Evolutionary conservation across 176 grass and related monocot genomes (phyloP).

Genomic region (Tillandsia fasciculata): DNA sequence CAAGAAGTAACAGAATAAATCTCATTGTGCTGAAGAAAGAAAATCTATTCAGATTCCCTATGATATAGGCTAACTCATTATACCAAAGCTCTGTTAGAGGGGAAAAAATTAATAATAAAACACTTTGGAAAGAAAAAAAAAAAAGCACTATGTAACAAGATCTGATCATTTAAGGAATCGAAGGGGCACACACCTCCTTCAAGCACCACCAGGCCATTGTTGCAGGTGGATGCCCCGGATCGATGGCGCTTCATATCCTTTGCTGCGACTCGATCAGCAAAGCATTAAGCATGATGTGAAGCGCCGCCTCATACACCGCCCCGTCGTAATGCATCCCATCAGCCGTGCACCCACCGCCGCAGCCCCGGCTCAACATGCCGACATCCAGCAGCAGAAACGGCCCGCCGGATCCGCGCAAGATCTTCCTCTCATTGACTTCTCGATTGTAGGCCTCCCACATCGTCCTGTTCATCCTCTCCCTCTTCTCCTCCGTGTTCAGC

Average conservation of each 20-base stretch:
- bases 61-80: not conserved
- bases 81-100: not conserved
- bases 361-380: constrained; percentile 25
- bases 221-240: not conserved
- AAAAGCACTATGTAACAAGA: not conserved
- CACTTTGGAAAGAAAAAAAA: not conserved
- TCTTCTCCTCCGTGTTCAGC: constrained; percentile 28
- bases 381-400: constrained; percentile 23
- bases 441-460: constrained; percentile 16
- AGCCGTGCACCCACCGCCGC: constrained; percentile 22
- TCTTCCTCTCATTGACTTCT: constrained; percentile 5
- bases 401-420: constrained; percentile 18
- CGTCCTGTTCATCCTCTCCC: constrained; percentile 26
- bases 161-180: not conserved
- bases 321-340: constrained; percentile 38
- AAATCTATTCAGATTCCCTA: not conserved
- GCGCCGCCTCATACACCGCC: constrained; percentile 25
- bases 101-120: constrained; percentile 2
- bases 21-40: not conserved
- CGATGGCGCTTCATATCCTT: constrained; percentile 12
- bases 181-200: constrained; percentile 3
- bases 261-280: constrained; percentile 37
- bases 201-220: constrained; percentile 5
- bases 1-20: constrained; percentile 4
- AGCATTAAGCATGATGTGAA: constrained; percentile 42